Conservation (phyloP, 139 green algal genomes). For the Zygnema cylindricum region DNA sequence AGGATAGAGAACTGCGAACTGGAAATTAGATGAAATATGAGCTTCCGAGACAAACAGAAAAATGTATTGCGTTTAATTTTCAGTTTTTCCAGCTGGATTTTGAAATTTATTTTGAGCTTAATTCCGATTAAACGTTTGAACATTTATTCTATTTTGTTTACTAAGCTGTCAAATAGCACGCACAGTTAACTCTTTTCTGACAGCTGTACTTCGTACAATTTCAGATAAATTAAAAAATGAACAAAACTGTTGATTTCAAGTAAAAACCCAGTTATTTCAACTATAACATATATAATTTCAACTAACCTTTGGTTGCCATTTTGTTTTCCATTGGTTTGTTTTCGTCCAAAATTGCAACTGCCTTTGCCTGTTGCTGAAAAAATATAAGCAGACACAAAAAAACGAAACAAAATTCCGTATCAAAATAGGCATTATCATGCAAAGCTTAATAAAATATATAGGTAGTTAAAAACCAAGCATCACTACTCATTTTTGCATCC, state of each 20-base stretch:
- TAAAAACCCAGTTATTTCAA: background rate
- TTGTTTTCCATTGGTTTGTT: slow-evolving; percentile 20
- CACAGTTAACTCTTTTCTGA: too few species aligned
- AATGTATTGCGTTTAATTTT: background rate
- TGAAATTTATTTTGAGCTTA: too few species aligned
- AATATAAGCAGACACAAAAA: background rate
- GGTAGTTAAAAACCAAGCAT: background rate
- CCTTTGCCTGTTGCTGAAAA: background rate
- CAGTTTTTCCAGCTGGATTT: too few species aligned
- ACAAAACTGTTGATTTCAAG: background rate
- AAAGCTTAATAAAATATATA: background rate
- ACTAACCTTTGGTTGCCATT: background rate
- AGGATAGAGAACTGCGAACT: background rate
- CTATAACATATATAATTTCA: background rate
- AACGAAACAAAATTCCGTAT: background rate
- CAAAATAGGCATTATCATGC: background rate
- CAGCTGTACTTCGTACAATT: background rate
- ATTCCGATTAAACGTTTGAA: too few species aligned
- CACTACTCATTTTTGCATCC: background rate
- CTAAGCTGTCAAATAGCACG: too few species aligned
- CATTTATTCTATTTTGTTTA: too few species aligned
- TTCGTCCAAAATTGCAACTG: background rate
- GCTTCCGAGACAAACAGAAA: background rate
- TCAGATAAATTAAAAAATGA: background rate
- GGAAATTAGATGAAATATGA: background rate